A percentile compares a stretch with the other conserved stretches of the same genome.
These are phyloP conservation scores for Curvularia eragrostidis DNA, from an alignment of 2,329 filamentous ascomycete genomes.

Conservation along the genomic window DNA sequence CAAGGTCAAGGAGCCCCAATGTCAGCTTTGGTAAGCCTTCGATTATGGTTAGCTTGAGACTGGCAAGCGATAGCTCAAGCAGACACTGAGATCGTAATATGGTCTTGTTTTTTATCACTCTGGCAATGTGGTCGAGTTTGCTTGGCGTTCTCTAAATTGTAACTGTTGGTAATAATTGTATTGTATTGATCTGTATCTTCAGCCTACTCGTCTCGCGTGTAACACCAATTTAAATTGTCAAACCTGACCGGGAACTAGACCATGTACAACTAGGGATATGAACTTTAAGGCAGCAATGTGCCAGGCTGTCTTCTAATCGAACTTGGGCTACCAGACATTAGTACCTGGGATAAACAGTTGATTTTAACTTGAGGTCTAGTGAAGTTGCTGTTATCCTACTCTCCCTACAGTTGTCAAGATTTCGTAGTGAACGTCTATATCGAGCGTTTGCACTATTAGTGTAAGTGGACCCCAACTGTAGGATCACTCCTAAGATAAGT, in stretches of 20 bases:
- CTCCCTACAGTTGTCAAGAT: not conserved
- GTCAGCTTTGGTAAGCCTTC: conserved; percentile 68
- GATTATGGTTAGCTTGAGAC: not conserved
- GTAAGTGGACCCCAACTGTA: not conserved
- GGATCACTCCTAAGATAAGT: not conserved
- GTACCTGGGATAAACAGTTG: no score
- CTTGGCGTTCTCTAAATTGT: not conserved
- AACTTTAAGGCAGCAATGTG: not conserved
- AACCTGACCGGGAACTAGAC: not conserved
- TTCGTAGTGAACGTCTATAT: not conserved
- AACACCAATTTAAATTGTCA: not conserved
- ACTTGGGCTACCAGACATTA: no score
- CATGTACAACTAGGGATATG: not conserved
- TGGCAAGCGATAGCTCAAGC: not conserved
- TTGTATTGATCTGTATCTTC: not conserved
- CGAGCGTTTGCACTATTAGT: not conserved
- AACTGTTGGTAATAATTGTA: not conserved
- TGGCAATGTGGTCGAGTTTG: no score
- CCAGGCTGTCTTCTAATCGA: not conserved
- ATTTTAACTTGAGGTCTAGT: no score
- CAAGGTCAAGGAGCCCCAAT: conserved; percentile 68
- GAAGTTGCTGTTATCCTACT: not conserved
- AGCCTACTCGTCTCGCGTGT: not conserved
- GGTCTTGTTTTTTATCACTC: not conserved
- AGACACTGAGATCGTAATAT: not conserved